Evolutionary conservation across 306 rosid species (phyloP).

Genomic region (Pyrus betulifolia): DNA sequence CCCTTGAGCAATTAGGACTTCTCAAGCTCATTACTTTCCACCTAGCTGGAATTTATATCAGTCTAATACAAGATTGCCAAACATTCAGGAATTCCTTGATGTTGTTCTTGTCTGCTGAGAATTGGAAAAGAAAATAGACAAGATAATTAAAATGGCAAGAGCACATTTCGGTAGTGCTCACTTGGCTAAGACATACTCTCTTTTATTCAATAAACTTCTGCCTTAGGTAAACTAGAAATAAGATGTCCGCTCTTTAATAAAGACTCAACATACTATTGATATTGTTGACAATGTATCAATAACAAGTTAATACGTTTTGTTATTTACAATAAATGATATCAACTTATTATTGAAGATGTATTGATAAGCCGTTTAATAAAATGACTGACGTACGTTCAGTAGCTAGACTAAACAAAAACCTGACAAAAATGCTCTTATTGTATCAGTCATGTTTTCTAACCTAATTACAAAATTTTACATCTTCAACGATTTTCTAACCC

Average conservation of each 20-base stretch:
- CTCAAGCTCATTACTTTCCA: background rate
- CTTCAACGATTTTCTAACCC: no score
- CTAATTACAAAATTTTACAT: no score
- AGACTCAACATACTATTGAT: no score
- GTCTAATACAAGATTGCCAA: conserved; percentile 32
- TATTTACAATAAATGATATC: background rate
- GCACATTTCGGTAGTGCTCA: conserved; percentile 14
- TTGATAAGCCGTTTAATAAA: background rate
- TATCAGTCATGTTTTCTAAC: no score
- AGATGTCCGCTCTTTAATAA: no score
- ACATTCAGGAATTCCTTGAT: conserved; percentile 33
- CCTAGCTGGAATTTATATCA: conserved; percentile 6
- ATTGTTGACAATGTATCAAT: background rate
- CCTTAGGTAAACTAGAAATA: background rate
- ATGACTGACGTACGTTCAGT: no score
- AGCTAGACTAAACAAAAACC: background rate
- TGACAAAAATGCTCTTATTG: background rate
- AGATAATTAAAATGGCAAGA: background rate
- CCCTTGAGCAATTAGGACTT: conserved; percentile 24
- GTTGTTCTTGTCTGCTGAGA: conserved; percentile 35
- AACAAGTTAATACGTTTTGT: no score
- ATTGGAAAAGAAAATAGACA: conserved; percentile 41
- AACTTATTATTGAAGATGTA: no score
- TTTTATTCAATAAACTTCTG: conserved; percentile 8
- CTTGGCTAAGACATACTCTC: background rate